These are phyloP conservation scores for Pyrenopolyporus hunteri DNA, from an alignment of 495 filamentous ascomycete genomes.

Conservation along the genomic window DNA sequence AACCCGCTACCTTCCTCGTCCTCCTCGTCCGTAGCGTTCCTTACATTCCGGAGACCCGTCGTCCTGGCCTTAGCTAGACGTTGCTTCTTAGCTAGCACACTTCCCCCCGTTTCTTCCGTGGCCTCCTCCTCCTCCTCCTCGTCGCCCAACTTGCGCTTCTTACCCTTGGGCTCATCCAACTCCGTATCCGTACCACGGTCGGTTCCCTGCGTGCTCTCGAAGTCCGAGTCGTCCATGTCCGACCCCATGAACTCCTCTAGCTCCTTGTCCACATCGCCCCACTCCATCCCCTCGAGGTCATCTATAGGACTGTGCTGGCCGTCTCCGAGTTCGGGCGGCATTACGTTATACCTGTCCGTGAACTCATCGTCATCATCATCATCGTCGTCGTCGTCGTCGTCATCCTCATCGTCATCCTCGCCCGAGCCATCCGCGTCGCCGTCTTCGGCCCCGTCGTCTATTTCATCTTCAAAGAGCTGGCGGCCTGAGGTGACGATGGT, in stretches of 20 bases:
- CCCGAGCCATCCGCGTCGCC: conserved; percentile 46
- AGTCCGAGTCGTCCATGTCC: conserved; percentile 64
- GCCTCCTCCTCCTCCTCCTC: conserved; percentile 44
- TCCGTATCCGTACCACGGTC: conserved; percentile 39
- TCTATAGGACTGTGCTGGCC: conserved; percentile 60
- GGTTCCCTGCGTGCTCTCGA: conserved; percentile 47
- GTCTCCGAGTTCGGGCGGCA: conserved; percentile 55
- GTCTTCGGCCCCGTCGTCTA: conserved; percentile 42
- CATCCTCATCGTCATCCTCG: conserved; percentile 49
- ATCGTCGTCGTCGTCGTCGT: conserved; percentile 56
- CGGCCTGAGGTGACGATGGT: conserved; percentile 47
- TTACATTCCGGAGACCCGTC: conserved; percentile 54
- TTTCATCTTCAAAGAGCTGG: conserved; percentile 25
- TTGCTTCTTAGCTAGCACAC: conserved; percentile 49
- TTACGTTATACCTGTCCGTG: conserved; percentile 36
- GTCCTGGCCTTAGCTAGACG: conserved; percentile 57
- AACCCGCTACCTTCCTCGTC: conserved; percentile 50
- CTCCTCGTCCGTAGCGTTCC: conserved; percentile 48
- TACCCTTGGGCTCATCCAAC: conserved; percentile 34
- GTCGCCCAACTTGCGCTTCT: conserved; percentile 41
- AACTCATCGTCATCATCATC: conserved; percentile 51
- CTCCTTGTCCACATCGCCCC: conserved; percentile 72
- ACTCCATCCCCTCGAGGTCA: conserved; percentile 60
- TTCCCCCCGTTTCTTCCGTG: conserved; percentile 38
- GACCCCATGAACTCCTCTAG: conserved; percentile 74